Conservation (phyloP, 1,284 basidiomycete species). For the Tilletia caries region DNA sequence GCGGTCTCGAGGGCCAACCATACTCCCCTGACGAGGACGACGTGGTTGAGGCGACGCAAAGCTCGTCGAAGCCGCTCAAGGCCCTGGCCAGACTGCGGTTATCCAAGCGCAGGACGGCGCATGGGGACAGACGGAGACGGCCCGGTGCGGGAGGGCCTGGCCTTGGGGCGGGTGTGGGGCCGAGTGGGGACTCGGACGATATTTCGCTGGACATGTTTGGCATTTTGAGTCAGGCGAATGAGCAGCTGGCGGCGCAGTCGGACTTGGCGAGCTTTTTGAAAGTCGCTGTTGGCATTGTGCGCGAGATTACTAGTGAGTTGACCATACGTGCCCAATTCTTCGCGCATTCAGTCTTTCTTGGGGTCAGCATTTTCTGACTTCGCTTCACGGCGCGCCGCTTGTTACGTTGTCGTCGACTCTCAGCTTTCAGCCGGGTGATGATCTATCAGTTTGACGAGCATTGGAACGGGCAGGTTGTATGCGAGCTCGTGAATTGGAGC, state of each 20-base stretch:
- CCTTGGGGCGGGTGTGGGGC: neutral
- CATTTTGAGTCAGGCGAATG: slow-evolving; percentile 77
- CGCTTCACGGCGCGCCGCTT: no score
- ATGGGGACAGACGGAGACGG: neutral
- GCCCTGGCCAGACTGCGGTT: slow-evolving; percentile 63
- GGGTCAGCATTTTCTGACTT: no score
- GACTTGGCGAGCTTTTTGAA: slow-evolving; percentile 73
- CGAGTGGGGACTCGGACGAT: slow-evolving; percentile 23
- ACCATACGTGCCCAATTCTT: no score
- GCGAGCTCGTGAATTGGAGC: slow-evolving; percentile 78
- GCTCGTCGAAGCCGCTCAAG: slow-evolving; percentile 68
- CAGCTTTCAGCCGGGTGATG: slow-evolving; percentile 63
- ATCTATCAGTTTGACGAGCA: slow-evolving; percentile 78
- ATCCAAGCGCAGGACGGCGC: neutral
- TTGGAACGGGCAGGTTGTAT: slow-evolving; percentile 68
- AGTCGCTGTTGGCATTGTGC: slow-evolving; percentile 73
- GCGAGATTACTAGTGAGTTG: slow-evolving; percentile 65
- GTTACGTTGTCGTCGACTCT: neutral
- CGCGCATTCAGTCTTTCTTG: no score
- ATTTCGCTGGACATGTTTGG: slow-evolving; percentile 46
- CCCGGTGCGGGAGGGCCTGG: slow-evolving; percentile 6
- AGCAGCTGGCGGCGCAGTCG: slow-evolving; percentile 70
- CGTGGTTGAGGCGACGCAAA: slow-evolving; percentile 72
- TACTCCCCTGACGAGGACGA: slow-evolving; percentile 54
- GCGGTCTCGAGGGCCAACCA: slow-evolving; percentile 35